Percentiles rank a stretch among this genome's conserved stretches.
Conservation (phyloP, 2,329 filamentous ascomycete genomes). For the Davidsoniella eucalypti region DNA sequence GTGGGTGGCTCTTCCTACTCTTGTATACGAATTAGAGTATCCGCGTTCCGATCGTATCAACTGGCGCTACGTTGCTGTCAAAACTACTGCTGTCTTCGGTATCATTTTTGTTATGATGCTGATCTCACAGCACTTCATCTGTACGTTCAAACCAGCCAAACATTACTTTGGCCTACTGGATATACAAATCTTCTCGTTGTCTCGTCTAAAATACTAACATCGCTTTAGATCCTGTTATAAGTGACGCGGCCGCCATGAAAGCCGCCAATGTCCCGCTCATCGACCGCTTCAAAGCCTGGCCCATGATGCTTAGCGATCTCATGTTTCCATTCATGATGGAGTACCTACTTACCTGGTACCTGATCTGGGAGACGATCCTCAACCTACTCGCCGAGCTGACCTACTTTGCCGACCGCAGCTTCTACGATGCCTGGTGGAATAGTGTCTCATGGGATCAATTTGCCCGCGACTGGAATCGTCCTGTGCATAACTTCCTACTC, state of each 20-base stretch:
- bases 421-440: constrained; percentile 52
- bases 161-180: neutral
- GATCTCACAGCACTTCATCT: constrained; percentile 60
- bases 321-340: constrained; percentile 68
- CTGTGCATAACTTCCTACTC: constrained; percentile 62
- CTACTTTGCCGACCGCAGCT: constrained; percentile 59
- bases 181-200: neutral
- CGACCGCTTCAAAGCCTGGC: constrained; percentile 49
- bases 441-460: constrained; percentile 57
- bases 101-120: constrained; percentile 66
- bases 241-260: constrained; percentile 50
- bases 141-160: constrained; percentile 16
- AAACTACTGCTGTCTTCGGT: constrained; percentile 52
- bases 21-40: constrained; percentile 68
- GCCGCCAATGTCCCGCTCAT: constrained; percentile 44
- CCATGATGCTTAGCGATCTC: constrained; percentile 58
- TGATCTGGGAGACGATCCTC: constrained; percentile 63
- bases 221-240: constrained; percentile 46
- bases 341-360: constrained; percentile 62
- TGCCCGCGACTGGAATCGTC: constrained; percentile 62
- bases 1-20: constrained; percentile 57
- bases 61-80: constrained; percentile 62
- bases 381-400: constrained; percentile 66
- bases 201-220: constrained; percentile 12
- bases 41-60: constrained; percentile 51